Conservation (phyloP, 192 early-diverging fungal species). For the Coemansia sp. region DNA sequence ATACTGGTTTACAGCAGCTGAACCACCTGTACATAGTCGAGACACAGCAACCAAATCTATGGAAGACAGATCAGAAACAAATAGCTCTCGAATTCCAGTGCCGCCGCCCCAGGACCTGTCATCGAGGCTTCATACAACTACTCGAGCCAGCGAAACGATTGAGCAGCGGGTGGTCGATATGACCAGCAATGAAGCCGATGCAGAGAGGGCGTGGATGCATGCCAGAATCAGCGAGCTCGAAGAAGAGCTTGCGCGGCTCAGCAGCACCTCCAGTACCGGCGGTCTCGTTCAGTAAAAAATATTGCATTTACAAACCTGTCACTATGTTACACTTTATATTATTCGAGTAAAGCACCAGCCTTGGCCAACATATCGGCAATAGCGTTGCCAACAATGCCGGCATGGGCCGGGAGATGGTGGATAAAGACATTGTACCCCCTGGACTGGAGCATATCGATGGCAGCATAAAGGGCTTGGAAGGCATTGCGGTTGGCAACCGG, state of each 20-base stretch:
- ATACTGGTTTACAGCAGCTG: slow-evolving; percentile 49
- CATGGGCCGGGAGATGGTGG: slow-evolving; percentile 46
- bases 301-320: background rate
- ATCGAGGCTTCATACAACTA: too few relatives aligned
- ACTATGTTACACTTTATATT: background rate
- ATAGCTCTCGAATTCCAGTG: background rate
- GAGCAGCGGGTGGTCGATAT: slow-evolving; percentile 13
- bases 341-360: slow-evolving; percentile 37
- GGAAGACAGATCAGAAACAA: background rate
- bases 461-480: slow-evolving; percentile 19
- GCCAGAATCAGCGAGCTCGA: slow-evolving; percentile 37
- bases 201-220: slow-evolving; percentile 29
- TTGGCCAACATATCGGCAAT: slow-evolving; percentile 49
- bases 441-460: slow-evolving; percentile 9
- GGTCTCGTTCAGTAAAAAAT: background rate
- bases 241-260: slow-evolving; percentile 17
- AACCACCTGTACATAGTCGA: background rate
- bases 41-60: background rate
- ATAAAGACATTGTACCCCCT: slow-evolving; percentile 37
- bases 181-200: slow-evolving; percentile 27
- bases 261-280: background rate
- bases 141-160: background rate
- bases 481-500: slow-evolving; percentile 44
- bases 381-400: slow-evolving; percentile 43
- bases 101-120: too few relatives aligned